Evolutionary conservation across 768 basidiomycete species (phyloP), one percentile per base, ranked within the genome.

Genomic region (Mrakia gelida): DNA sequence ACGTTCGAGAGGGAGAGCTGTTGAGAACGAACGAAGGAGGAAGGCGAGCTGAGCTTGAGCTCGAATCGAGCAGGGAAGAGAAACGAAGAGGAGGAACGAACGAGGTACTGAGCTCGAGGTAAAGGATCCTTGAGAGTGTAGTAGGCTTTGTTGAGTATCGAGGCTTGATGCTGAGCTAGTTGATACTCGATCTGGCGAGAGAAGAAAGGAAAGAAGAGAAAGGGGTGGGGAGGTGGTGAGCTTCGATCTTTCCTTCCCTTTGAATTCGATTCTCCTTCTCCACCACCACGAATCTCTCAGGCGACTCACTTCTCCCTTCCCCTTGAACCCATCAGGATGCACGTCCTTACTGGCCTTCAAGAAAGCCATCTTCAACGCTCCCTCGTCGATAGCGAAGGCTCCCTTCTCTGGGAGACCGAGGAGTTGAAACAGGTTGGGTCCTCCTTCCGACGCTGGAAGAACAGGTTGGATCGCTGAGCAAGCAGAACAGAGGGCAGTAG

Each of bases 271-370:
- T 38, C 3, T 5, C 26, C 28, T 41, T 3, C 38, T 21, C 8
- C n/a, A 30, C 23, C 10, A 18, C 45, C 45, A 3, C 15, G 45
- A 15, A 15, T 45, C 5, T 10, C 38, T 38, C 38, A 41, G 34
- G 1, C 0, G 45, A 72, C 65, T 21, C 26, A 79, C 78, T 73
- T 79, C 78, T 43, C 89, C 89, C 81, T 88, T 87, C 43, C 89
- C 88, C 49, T 90, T 88, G 91, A 92, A 96, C 18, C 90, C 87
- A 83, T 98, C 95, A 0, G 95, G 95, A 86, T 98, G 95, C 73
- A 92, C 90, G 30, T 89, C 85, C 30, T 89, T 87, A 82, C 96
- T 95, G 4, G 91, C 89, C 67, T 88, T 85, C 49, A 91, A 86
- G 83, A 93, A 95, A 41, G 88, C 87, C 52, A 86, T 85, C 83